Conservation (phyloP, 441 rosid species). For the Erysimum cheiri region DNA sequence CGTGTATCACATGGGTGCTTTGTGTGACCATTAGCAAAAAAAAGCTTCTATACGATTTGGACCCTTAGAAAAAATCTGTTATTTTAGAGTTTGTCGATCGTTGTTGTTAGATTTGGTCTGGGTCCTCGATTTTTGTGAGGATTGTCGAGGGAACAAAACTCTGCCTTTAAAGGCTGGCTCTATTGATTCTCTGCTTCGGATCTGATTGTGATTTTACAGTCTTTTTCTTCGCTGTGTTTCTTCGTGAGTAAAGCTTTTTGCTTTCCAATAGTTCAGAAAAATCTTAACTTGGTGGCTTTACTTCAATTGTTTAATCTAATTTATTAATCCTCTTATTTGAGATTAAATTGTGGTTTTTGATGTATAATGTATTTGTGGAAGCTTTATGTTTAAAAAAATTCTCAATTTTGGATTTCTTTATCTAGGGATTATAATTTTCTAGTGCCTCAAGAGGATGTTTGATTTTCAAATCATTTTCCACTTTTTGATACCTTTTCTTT, state of each 20-base stretch:
- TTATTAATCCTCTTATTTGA: not conserved
- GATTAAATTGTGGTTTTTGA: not conserved
- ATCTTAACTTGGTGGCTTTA: not conserved
- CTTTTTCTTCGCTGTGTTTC: constrained; percentile 22
- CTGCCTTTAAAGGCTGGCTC: constrained; percentile 23
- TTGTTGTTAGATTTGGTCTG: constrained; percentile 23
- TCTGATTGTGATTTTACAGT: constrained; percentile 36
- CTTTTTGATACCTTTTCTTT: not conserved
- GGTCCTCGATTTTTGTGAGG: constrained; percentile 33
- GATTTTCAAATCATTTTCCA: not conserved
- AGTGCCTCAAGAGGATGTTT: too few species aligned
- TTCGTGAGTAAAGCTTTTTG: constrained; percentile 13
- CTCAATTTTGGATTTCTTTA: not conserved
- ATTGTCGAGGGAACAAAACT: constrained; percentile 27
- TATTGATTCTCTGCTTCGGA: constrained; percentile 12
- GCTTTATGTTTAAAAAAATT: not conserved
- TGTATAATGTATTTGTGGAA: constrained; percentile 4
- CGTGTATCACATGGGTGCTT: constrained; percentile 35
- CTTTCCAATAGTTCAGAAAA: not conserved
- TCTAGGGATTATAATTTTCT: not conserved
- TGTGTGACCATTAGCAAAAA: constrained; percentile 24
- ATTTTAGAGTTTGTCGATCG: constrained; percentile 33
- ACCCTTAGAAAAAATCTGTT: constrained; percentile 12
- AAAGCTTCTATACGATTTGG: constrained; percentile 29
- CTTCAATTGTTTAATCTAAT: constrained; percentile 5